A percentile compares a stretch with the other conserved stretches of the same genome.
Evolutionary conservation across 148 eudicot genomes (phyloP).

Genomic region (Vaccinium vitisidaea): DNA sequence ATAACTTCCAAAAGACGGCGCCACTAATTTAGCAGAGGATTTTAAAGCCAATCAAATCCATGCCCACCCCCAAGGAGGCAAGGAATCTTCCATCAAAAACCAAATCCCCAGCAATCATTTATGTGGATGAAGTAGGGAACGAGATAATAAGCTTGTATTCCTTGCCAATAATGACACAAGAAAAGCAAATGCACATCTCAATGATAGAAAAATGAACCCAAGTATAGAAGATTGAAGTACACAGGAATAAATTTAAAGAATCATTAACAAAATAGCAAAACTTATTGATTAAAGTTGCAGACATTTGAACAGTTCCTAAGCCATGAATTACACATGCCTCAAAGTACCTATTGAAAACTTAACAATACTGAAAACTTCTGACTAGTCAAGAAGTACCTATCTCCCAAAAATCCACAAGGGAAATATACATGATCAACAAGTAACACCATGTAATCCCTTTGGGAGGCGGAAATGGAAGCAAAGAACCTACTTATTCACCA

Average conservation of each 20-base stretch:
- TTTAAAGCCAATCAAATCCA: not conserved
- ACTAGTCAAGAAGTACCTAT: slow-evolving; percentile 30
- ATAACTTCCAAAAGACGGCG: slow-evolving; percentile 14
- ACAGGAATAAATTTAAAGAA: not conserved
- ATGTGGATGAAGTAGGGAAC: not conserved
- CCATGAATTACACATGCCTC: slow-evolving; percentile 34
- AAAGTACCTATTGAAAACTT: slow-evolving; percentile 4
- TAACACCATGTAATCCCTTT: slow-evolving; percentile 32
- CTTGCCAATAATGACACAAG: not conserved
- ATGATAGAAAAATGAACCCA: not conserved
- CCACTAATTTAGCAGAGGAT: not conserved
- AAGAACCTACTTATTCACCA: slow-evolving; percentile 51
- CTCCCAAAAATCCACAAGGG: slow-evolving; percentile 29
- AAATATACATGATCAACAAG: slow-evolving; percentile 46
- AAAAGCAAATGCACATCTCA: not conserved
- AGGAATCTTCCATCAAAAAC: not conserved
- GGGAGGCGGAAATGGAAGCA: slow-evolving; percentile 15
- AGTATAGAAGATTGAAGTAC: not conserved
- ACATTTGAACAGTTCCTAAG: slow-evolving; percentile 30
- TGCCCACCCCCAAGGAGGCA: too few species aligned
- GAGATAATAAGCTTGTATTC: not conserved
- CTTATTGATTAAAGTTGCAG: slow-evolving; percentile 40
- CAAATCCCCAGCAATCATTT: not conserved
- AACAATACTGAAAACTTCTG: slow-evolving; percentile 36
- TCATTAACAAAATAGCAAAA: slow-evolving; percentile 27